A percentile compares a stretch with the other conserved stretches of the same genome.
Conservation (phyloP, 139 green algal genomes). For the Haematococcus sp. region DNA sequence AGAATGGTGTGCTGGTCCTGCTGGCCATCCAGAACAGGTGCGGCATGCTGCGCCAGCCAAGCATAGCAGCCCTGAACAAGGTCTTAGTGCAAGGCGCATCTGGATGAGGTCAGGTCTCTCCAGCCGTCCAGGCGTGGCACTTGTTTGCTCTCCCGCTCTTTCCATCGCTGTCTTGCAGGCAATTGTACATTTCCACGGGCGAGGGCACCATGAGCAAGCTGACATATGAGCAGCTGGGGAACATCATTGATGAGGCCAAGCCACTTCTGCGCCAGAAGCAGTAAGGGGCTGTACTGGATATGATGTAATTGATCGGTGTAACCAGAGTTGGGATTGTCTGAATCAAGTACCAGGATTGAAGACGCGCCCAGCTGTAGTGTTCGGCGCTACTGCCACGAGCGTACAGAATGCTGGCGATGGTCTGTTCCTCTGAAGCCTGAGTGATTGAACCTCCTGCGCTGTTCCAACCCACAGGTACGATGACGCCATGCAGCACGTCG, state of each 20-base stretch:
- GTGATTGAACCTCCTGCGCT: not conserved
- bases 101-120: no score
- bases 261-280: slow-evolving; percentile 10
- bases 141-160: no score
- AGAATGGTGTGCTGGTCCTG: slow-evolving; percentile 69
- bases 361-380: no score
- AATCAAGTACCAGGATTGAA: no score
- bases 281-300: not conserved
- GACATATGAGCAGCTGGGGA: slow-evolving; percentile 13
- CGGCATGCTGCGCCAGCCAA: no score
- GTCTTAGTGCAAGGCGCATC: not conserved
- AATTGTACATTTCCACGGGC: slow-evolving; percentile 54
- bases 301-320: no score
- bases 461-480: slow-evolving; percentile 8
- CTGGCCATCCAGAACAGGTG: slow-evolving; percentile 50
- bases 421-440: no score
- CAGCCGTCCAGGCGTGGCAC: no score
- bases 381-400: no score
- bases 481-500: slow-evolving; percentile 24
- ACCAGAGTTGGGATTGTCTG: no score
- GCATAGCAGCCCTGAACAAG: no score
- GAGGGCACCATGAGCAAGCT: slow-evolving; percentile 16
- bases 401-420: no score
- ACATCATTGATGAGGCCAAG: slow-evolving; percentile 29
- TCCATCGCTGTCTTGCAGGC: slow-evolving; percentile 9